These are phyloP conservation scores for Halenospora varia DNA, from an alignment of 495 filamentous ascomycete genomes.

Conservation along the genomic window DNA sequence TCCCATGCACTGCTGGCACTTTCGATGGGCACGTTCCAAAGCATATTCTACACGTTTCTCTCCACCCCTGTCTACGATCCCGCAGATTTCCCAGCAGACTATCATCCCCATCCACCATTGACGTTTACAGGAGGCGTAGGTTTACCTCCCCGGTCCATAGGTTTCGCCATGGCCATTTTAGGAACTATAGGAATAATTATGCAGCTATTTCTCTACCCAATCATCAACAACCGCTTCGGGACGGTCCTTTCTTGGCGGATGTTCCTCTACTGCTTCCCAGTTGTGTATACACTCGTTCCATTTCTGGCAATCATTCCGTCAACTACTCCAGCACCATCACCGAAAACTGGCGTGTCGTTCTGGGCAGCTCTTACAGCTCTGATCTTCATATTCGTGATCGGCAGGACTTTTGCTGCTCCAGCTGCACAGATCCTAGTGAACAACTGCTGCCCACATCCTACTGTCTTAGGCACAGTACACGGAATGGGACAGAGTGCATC, in stretches of 20 bases:
- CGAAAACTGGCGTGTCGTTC: conserved; percentile 59
- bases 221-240: conserved; percentile 61
- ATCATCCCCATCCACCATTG: conserved; percentile 51
- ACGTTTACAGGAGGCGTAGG: conserved; percentile 78
- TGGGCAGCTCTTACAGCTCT: conserved; percentile 68
- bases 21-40: conserved; percentile 80
- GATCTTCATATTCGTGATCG: conserved; percentile 68
- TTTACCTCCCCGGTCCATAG: conserved; percentile 68
- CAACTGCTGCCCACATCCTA: conserved; percentile 78
- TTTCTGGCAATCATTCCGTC: conserved; percentile 70
- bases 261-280: conserved; percentile 66
- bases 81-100: conserved; percentile 36
- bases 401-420: conserved; percentile 78
- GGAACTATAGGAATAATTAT: conserved; percentile 73
- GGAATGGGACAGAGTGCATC: conserved; percentile 74
- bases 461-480: conserved; percentile 77
- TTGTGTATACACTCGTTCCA: conserved; percentile 67
- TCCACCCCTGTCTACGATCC: conserved; percentile 69
- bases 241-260: conserved; percentile 64
- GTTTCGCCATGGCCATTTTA: conserved; percentile 73
- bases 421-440: conserved; percentile 76
- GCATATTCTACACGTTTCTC: conserved; percentile 80
- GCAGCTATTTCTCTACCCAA: conserved; percentile 74
- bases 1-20: conserved; percentile 69
- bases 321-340: conserved; percentile 49